Conservation (phyloP, 2,329 filamentous ascomycete species). For the Orbilia ellipsospora region DNA sequence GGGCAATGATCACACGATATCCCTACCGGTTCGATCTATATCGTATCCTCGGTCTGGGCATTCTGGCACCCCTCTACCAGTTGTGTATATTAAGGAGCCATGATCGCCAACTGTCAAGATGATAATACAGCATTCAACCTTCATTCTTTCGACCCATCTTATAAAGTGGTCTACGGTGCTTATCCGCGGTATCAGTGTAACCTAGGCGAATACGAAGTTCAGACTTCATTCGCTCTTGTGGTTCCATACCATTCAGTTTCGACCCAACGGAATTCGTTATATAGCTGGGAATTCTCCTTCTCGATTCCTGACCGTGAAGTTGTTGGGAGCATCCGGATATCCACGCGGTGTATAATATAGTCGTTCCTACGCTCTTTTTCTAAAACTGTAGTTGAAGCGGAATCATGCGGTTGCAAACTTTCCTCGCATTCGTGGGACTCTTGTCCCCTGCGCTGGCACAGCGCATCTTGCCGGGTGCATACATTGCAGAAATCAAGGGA, state of each 20-base stretch:
- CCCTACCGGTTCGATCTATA: slow-evolving; percentile 22
- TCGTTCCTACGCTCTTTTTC: slow-evolving; percentile 6
- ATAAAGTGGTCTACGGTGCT: slow-evolving; percentile 31
- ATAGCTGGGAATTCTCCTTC: slow-evolving; percentile 26
- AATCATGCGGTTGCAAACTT: slow-evolving; percentile 53
- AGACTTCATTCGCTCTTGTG: slow-evolving; percentile 25
- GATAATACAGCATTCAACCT: slow-evolving; percentile 38
- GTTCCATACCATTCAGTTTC: slow-evolving; percentile 16
- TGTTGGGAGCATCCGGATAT: slow-evolving; percentile 17
- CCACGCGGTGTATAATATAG: not conserved
- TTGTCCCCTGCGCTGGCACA: slow-evolving; percentile 53
- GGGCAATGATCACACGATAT: slow-evolving; percentile 45
- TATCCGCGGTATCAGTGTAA: slow-evolving; percentile 45
- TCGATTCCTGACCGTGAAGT: slow-evolving; percentile 1
- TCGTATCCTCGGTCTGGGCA: slow-evolving; percentile 28
- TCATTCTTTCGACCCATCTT: slow-evolving; percentile 24
- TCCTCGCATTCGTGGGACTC: slow-evolving; percentile 51
- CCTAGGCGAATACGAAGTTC: slow-evolving; percentile 31
- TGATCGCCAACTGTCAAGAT: slow-evolving; percentile 40
- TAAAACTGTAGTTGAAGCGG: slow-evolving; percentile 22
- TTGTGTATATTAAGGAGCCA: slow-evolving; percentile 46
- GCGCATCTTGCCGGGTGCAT: slow-evolving; percentile 51
- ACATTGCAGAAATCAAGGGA: slow-evolving; percentile 54
- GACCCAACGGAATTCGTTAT: slow-evolving; percentile 28
- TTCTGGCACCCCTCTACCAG: slow-evolving; percentile 19